Conservation (phyloP, 257 asterid genomes). For the Salvia miltiorrhiza region DNA sequence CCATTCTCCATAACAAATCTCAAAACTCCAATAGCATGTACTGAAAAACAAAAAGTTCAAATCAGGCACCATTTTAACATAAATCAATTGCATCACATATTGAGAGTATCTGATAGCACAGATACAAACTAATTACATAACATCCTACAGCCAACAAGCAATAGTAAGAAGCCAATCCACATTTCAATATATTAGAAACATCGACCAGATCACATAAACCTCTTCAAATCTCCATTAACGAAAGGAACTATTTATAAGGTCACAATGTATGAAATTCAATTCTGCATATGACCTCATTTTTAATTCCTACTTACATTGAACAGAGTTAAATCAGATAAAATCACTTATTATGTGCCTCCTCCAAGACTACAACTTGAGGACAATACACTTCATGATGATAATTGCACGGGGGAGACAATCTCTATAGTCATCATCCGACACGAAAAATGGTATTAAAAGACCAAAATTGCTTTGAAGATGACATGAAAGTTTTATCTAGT, state of each 20-base stretch:
- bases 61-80: background rate
- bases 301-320: background rate
- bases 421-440: slow-evolving; percentile 46
- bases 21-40: slow-evolving; percentile 62
- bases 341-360: slow-evolving; percentile 16
- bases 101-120: too few relatives aligned
- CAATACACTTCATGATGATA: background rate
- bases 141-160: too few relatives aligned
- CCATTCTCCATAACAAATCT: slow-evolving; percentile 62
- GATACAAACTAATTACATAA: too few relatives aligned
- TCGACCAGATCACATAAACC: too few relatives aligned
- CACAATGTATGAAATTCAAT: background rate
- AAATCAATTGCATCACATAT: too few relatives aligned
- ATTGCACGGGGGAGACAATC: background rate
- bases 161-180: too few relatives aligned
- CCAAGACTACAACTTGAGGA: slow-evolving; percentile 4
- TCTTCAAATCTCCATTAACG: too few relatives aligned
- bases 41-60: slow-evolving; percentile 21
- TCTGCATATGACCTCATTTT: background rate
- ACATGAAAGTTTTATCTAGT: background rate
- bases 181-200: too few relatives aligned
- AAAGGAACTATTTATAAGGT: background rate
- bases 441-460: slow-evolving; percentile 23
- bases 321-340: background rate
- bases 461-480: slow-evolving; percentile 49